These are phyloP conservation scores for Ascochyta pisi DNA, from an alignment of 2,329 filamentous ascomycete genomes.

Conservation along the genomic window DNA sequence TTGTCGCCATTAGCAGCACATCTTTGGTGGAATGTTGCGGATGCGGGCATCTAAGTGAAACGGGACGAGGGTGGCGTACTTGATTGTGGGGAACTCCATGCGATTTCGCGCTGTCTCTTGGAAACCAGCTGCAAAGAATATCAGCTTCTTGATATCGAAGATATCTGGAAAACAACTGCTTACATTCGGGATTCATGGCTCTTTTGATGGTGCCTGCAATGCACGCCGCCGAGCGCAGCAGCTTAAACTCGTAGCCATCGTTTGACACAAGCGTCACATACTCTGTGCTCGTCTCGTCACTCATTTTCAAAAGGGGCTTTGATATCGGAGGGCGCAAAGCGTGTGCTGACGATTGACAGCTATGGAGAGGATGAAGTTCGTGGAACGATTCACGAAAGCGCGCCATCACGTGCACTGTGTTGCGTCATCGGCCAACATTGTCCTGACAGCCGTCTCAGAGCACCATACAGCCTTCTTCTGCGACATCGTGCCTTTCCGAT, in stretches of 20 bases:
- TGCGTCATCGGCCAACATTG: conserved; percentile 6
- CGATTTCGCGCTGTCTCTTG: conserved; percentile 68
- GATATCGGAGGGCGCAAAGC: background rate
- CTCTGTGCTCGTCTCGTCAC: conserved; percentile 56
- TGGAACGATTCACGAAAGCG: background rate
- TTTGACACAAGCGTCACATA: conserved; percentile 79
- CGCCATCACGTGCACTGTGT: conserved; percentile 1
- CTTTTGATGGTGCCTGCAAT: conserved; percentile 75
- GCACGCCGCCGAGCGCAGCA: conserved; percentile 73
- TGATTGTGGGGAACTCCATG: conserved; percentile 75
- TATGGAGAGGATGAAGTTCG: background rate
- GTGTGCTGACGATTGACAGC: background rate
- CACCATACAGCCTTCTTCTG: background rate
- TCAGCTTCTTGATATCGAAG: background rate
- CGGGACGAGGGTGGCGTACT: conserved; percentile 55
- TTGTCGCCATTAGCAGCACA: conserved; percentile 45
- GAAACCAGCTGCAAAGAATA: conserved; percentile 62
- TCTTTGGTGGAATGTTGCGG: background rate
- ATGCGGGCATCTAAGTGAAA: background rate
- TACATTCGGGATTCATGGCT: conserved; percentile 75
- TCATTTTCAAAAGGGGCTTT: conserved; percentile 22
- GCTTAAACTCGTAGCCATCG: conserved; percentile 79
- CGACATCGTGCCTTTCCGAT: background rate
- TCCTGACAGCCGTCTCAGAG: background rate
- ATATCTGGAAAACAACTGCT: conserved; percentile 24